Conservation (phyloP, 306 rosid species). For the Ochetophila trinervis region DNA sequence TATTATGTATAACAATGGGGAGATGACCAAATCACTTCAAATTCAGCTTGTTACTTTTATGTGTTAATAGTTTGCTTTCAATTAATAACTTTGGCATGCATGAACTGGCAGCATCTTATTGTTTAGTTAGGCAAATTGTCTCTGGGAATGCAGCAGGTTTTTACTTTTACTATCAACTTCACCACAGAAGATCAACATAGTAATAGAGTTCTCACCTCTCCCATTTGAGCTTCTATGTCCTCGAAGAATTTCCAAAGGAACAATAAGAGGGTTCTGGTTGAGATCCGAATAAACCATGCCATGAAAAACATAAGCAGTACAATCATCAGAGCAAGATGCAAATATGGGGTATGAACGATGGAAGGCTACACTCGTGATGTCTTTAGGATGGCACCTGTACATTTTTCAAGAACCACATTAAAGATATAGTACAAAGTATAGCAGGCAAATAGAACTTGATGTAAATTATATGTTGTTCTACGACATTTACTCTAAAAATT, state of each 20-base stretch:
- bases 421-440: constrained; percentile 3
- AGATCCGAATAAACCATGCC: constrained; percentile 95
- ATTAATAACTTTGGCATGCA: background rate
- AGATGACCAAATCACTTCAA: no score
- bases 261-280: constrained; percentile 85
- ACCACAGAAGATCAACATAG: background rate
- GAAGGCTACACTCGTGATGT: constrained; percentile 67
- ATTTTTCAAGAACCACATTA: constrained; percentile 20
- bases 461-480: background rate
- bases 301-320: constrained; percentile 83
- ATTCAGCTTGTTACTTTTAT: no score
- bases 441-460: background rate
- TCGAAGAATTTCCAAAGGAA: constrained; percentile 77
- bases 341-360: constrained; percentile 79
- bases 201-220: constrained; percentile 56
- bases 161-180: no score
- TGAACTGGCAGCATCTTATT: background rate
- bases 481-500: no score
- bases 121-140: background rate
- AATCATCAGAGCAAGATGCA: constrained; percentile 89
- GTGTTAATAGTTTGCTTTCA: no score
- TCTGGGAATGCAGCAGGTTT: background rate
- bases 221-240: constrained; percentile 74
- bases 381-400: constrained; percentile 90
- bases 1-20: no score